A percentile compares a stretch with the other conserved stretches of the same genome.
These are phyloP conservation scores for Didymellaceae sp. DNA, from an alignment of 2,329 filamentous ascomycete genomes.

Conservation along the genomic window DNA sequence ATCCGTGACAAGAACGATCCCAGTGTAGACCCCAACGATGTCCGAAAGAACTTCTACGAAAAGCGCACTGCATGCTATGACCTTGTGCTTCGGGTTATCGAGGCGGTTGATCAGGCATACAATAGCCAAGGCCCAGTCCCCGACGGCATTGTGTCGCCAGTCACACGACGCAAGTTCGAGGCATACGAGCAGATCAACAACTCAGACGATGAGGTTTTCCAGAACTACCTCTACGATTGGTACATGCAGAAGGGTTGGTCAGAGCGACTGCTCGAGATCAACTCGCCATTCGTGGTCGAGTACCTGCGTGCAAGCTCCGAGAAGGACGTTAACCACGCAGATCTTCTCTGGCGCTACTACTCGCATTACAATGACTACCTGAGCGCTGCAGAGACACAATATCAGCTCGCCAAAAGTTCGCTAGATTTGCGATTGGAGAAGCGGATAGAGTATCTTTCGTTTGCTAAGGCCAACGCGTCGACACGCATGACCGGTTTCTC, in stretches of 20 bases:
- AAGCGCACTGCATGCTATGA: slow-evolving; percentile 81
- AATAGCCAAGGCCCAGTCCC: slow-evolving; percentile 72
- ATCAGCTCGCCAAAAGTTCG: slow-evolving; percentile 80
- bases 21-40: slow-evolving; percentile 73
- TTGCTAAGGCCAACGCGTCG: slow-evolving; percentile 90
- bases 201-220: slow-evolving; percentile 91
- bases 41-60: slow-evolving; percentile 70
- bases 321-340: slow-evolving; percentile 77
- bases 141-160: slow-evolving; percentile 78
- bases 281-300: slow-evolving; percentile 83
- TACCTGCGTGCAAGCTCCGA: slow-evolving; percentile 81
- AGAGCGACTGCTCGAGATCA: slow-evolving; percentile 82
- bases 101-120: slow-evolving; percentile 75
- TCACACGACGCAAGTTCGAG: slow-evolving; percentile 80
- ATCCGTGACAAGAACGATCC: slow-evolving; percentile 79
- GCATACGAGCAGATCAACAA: slow-evolving; percentile 89
- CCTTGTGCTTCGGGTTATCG: slow-evolving; percentile 82
- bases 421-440: slow-evolving; percentile 81
- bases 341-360: slow-evolving; percentile 92
- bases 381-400: slow-evolving; percentile 86
- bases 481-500: slow-evolving; percentile 79
- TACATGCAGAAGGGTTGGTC: slow-evolving; percentile 86
- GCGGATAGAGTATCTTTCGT: slow-evolving; percentile 86
- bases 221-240: slow-evolving; percentile 97
- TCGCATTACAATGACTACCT: slow-evolving; percentile 83